Evolutionary conservation across 768 basidiomycete species (phyloP).

Genomic region (Tubosaeta brunneosetosa): DNA sequence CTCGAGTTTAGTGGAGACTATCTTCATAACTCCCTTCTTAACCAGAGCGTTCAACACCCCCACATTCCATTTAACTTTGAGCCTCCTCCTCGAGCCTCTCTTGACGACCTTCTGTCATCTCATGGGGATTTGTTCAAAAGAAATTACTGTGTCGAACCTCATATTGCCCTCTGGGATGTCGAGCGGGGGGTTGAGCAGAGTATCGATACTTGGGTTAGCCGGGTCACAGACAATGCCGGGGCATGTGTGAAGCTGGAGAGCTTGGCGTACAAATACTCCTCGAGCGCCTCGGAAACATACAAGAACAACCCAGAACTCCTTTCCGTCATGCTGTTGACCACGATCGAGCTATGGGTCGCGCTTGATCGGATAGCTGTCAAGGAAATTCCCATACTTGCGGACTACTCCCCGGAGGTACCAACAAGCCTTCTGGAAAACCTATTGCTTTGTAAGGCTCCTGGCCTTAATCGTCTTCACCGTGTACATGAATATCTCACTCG

Average conservation of each 20-base stretch:
- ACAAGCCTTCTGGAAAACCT: slow-evolving; percentile 35
- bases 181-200: slow-evolving; percentile 29
- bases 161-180: slow-evolving; percentile 33
- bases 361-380: not conserved
- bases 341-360: no score
- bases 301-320: no score
- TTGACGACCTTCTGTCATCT: slow-evolving; percentile 13
- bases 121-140: slow-evolving; percentile 10
- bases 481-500: slow-evolving; percentile 27
- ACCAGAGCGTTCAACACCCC: slow-evolving; percentile 5
- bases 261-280: no score
- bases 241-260: slow-evolving; percentile 26
- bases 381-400: slow-evolving; percentile 1
- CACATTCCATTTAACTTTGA: not conserved
- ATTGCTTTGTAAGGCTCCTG: slow-evolving; percentile 33
- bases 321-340: no score
- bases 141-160: slow-evolving; percentile 5
- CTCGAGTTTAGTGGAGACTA: slow-evolving; percentile 28
- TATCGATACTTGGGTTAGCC: slow-evolving; percentile 32
- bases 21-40: slow-evolving; percentile 19
- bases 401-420: slow-evolving; percentile 46
- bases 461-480: slow-evolving; percentile 27
- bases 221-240: slow-evolving; percentile 13
- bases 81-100: slow-evolving; percentile 3
- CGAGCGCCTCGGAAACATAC: no score